These are phyloP conservation scores for Sergeia podlipaevii DNA, from an alignment of 208 protist genomes.

Conservation along the genomic window DNA sequence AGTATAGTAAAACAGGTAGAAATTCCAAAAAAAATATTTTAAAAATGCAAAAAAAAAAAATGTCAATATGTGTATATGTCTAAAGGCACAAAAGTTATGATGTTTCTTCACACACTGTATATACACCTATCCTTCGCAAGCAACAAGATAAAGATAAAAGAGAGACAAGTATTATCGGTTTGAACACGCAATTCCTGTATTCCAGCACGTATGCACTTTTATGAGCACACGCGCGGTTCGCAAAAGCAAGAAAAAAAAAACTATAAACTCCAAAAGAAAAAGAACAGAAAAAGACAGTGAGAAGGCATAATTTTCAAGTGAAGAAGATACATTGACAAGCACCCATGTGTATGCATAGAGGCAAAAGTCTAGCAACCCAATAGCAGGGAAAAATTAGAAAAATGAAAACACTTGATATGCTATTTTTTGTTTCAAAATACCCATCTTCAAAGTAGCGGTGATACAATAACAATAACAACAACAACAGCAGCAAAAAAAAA, in stretches of 20 bases:
- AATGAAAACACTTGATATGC: conserved; percentile 2
- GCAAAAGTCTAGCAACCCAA: no score
- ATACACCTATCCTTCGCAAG: no score
- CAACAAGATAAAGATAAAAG: not conserved
- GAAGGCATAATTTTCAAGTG: not conserved
- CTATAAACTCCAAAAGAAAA: not conserved
- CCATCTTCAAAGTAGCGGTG: not conserved
- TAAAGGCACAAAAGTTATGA: no score
- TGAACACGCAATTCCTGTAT: conserved; percentile 2
- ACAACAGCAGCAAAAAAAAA: not conserved
- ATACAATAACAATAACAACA: not conserved
- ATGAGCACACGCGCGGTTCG: conserved; percentile 2
- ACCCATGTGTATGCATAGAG: no score
- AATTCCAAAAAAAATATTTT: not conserved
- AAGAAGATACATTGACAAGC: no score
- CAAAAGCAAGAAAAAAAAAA: conserved; percentile 7
- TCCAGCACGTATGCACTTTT: not conserved
- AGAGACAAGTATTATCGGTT: not conserved
- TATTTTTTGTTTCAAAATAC: not conserved
- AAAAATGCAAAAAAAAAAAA: conserved; percentile 2
- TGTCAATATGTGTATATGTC: no score
- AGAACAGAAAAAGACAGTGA: not conserved
- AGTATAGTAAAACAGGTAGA: not conserved
- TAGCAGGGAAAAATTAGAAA: conserved; percentile 1
- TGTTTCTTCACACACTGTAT: no score